Evolutionary conservation across 495 filamentous ascomycete species (phyloP), one percentile per base, ranked within the genome.

Genomic region (Paragyromitra xinjiangensis): DNA sequence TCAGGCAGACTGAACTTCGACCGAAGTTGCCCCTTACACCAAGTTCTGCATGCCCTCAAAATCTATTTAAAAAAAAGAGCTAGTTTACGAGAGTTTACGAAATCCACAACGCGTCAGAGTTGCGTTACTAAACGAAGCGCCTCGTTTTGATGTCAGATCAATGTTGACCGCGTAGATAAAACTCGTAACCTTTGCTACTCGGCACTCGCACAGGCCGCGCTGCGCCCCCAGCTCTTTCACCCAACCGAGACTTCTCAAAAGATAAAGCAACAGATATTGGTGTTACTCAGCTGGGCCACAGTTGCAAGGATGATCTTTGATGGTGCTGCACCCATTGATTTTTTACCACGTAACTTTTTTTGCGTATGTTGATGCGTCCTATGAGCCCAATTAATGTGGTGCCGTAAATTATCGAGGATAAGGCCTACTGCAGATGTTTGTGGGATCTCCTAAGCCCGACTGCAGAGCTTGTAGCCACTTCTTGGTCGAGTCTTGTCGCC

Each of bases 161-260:
- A n/a, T 4, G 12, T 39, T n/a, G 11, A 39, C 56, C 24, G 53
- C 9, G 53, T 22, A 12, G 8, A 19, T 24, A 37, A 59, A 39
- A 39, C 29, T 56, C 53, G 53, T 56, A 56, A 24, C 22, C 8
- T 24, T 29, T 29, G 53, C 16, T 26, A 6, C 22, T 14, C 14
- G 14, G 29, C 14, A 29, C 29, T 45, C 63, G n/a, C 63, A 48
- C 3, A 29, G 40, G n/a, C 24, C 63, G 4, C 3, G 40, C 63
- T 34, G 63, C 63, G 63, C 63, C 42, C 63, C n/a, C 8, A 64
- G 61, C 61, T 22, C 61, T 42, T 48, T 37, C 56, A 39, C 29
- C 26, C 56, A 39, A 37, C 56, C 12, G 14, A 39, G 55, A n/a
- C 22, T 6, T 56, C 53, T 14, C 7, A 53, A 22, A 56, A 7